phyloP scores from a whole-genome alignment of 208 protist species.

The Acanthamoeba royreba region DNA sequence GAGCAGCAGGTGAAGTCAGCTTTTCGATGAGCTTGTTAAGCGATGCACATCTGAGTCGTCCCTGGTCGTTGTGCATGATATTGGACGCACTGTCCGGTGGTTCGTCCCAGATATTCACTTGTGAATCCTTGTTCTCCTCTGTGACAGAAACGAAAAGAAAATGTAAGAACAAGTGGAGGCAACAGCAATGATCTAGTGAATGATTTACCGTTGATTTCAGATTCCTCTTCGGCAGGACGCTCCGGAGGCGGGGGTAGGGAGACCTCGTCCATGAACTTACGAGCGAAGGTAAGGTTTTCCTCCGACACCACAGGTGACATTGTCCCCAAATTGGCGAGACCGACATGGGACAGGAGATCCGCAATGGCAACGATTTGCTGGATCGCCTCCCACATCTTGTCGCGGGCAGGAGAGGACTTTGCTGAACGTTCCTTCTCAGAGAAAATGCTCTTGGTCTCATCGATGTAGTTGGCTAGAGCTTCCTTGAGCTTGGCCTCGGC shows the following conservation, averaged over 20 bases:
- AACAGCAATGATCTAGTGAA: background rate
- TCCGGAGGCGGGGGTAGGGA: background rate
- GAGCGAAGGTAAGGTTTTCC: background rate
- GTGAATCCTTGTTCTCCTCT: background rate
- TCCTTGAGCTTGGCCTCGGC: background rate
- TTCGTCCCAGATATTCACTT: constrained; percentile 54
- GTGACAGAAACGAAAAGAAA: background rate
- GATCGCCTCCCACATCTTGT: background rate
- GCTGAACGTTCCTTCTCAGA: background rate
- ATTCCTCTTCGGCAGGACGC: background rate
- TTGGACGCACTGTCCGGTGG: constrained; percentile 48
- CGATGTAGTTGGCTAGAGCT: constrained; percentile 18
- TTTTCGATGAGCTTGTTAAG: constrained; percentile 46
- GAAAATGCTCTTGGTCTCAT: constrained; percentile 36
- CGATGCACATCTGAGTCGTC: background rate
- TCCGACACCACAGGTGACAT: background rate
- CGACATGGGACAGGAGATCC: background rate
- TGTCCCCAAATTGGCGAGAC: background rate
- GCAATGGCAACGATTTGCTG: background rate
- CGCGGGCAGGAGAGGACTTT: background rate
- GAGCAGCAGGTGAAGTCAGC: background rate
- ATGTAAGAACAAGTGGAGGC: background rate
- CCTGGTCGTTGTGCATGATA: constrained; percentile 47
- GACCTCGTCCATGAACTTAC: background rate
- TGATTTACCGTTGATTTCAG: background rate